These are phyloP conservation scores for Acorus gramineus DNA, from an alignment of 106 monocot genomes.

Conservation along the genomic window DNA sequence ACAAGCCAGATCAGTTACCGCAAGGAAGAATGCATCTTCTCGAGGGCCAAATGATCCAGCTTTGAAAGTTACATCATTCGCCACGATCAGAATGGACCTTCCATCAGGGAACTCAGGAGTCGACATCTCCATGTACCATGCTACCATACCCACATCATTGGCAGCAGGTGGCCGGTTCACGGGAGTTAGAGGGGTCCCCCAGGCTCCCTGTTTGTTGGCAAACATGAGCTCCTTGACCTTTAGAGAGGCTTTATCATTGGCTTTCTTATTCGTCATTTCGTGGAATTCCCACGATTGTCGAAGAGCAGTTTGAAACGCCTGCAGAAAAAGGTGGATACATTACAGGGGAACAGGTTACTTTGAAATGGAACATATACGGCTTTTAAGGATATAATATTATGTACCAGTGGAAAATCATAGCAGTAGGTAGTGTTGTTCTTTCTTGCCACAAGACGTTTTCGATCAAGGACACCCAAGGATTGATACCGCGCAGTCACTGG, in stretches of 20 bases:
- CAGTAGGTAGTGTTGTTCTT: conserved; percentile 89
- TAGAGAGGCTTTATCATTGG: conserved; percentile 19
- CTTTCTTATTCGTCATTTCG: conserved; percentile 3
- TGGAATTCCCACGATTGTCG: conserved; percentile 42
- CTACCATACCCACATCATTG: conserved; percentile 90
- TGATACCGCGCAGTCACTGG: conserved; percentile 48
- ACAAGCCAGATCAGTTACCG: conserved; percentile 67
- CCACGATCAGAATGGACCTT: conserved; percentile 69
- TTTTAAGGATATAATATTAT: too few relatives aligned
- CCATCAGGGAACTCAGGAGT: conserved; percentile 89
- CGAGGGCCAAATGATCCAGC: conserved; percentile 92
- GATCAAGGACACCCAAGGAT: conserved; percentile 57
- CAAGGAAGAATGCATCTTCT: conserved; percentile 93
- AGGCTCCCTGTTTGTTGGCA: conserved; percentile 45
- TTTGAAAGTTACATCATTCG: conserved; percentile 88
- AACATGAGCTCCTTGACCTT: conserved; percentile 69
- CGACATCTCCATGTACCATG: conserved; percentile 73
- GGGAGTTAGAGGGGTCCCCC: conserved; percentile 62
- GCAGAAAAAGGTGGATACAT: neutral
- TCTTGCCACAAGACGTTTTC: conserved; percentile 68
- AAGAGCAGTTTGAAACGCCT: conserved; percentile 90
- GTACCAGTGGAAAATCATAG: conserved; percentile 90
- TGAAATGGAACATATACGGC: too few relatives aligned
- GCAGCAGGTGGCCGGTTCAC: conserved; percentile 52
- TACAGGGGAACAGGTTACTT: too few relatives aligned